Evolutionary conservation across 2,329 filamentous ascomycete genomes (phyloP).

Genomic region (Xylaria sp.): DNA sequence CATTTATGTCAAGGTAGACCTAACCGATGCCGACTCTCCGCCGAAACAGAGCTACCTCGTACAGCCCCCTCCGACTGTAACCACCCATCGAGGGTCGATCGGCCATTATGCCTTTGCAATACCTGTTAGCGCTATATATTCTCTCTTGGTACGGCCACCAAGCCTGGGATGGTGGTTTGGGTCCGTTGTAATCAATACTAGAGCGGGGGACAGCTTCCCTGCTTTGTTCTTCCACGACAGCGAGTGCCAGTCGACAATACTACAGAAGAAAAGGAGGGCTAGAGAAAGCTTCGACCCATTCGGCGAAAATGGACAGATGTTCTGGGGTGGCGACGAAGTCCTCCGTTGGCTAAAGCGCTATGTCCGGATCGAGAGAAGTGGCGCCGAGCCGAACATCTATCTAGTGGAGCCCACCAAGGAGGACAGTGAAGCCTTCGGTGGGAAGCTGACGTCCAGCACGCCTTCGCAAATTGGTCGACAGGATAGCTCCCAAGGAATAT

Average conservation of each 20-base stretch:
- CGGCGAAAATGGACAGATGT: slow-evolving; percentile 80
- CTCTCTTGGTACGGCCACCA: slow-evolving; percentile 84
- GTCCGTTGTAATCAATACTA: slow-evolving; percentile 88
- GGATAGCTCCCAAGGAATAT: slow-evolving; percentile 40
- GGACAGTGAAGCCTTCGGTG: slow-evolving; percentile 80
- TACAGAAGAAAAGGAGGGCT: slow-evolving; percentile 86
- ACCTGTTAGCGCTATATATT: slow-evolving; percentile 88
- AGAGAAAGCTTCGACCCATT: slow-evolving; percentile 90
- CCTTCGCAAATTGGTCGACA: slow-evolving; percentile 47
- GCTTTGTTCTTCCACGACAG: slow-evolving; percentile 97
- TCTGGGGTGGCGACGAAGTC: slow-evolving; percentile 97
- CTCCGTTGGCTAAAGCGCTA: slow-evolving; percentile 88
- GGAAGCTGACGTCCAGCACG: slow-evolving; percentile 54
- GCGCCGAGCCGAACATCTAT: slow-evolving; percentile 87
- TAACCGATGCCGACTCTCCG: slow-evolving; percentile 77
- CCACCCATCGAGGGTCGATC: slow-evolving; percentile 68
- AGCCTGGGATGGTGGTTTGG: slow-evolving; percentile 99
- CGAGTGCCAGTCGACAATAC: slow-evolving; percentile 92
- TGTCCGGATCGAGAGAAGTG: slow-evolving; percentile 78
- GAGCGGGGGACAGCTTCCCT: slow-evolving; percentile 89
- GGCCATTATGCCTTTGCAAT: slow-evolving; percentile 91
- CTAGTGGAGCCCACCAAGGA: slow-evolving; percentile 85
- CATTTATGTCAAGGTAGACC: slow-evolving; percentile 94
- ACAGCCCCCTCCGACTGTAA: slow-evolving; percentile 85
- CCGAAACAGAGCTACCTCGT: slow-evolving; percentile 89